phyloP scores from a whole-genome alignment of 495 filamentous ascomycete species.

The Penicillium silybi region DNA sequence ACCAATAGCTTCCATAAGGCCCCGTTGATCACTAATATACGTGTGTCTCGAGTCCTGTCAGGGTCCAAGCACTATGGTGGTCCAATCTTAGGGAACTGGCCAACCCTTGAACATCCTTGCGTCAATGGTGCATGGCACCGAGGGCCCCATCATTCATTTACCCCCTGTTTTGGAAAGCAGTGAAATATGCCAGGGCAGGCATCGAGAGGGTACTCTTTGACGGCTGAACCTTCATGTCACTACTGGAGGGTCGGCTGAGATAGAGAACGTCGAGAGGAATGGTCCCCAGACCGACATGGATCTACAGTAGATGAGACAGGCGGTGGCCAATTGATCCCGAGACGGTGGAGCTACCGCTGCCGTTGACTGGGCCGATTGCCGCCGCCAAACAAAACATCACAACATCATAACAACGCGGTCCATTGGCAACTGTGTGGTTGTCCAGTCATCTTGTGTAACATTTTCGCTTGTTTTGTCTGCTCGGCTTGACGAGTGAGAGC shows the following conservation, averaged over 20 bases:
- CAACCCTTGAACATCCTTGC: conserved; percentile 9
- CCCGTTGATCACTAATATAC: conserved; percentile 5
- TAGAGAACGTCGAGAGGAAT: not conserved
- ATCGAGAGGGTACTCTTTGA: not conserved
- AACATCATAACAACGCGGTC: not conserved
- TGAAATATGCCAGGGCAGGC: not conserved
- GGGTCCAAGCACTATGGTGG: not conserved
- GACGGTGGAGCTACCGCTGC: not conserved
- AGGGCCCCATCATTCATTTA: not conserved
- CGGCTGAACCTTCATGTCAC: not conserved
- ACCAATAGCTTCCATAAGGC: conserved; percentile 2
- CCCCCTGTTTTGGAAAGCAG: not conserved
- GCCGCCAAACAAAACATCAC: not conserved
- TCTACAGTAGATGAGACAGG: not conserved
- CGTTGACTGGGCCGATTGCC: not conserved
- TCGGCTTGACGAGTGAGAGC: not conserved
- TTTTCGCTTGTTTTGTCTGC: not conserved
- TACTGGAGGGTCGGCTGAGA: not conserved
- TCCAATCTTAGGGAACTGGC: not conserved
- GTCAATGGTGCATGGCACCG: not conserved
- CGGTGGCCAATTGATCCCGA: not conserved
- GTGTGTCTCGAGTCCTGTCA: not conserved
- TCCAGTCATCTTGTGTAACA: not conserved
- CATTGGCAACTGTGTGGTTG: not conserved
- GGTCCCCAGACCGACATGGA: not conserved